A percentile compares a stretch with the other conserved stretches of the same genome.
These are phyloP conservation scores for Fusarium begoniae DNA, from an alignment of 2,329 filamentous ascomycete species.

Conservation along the genomic window DNA sequence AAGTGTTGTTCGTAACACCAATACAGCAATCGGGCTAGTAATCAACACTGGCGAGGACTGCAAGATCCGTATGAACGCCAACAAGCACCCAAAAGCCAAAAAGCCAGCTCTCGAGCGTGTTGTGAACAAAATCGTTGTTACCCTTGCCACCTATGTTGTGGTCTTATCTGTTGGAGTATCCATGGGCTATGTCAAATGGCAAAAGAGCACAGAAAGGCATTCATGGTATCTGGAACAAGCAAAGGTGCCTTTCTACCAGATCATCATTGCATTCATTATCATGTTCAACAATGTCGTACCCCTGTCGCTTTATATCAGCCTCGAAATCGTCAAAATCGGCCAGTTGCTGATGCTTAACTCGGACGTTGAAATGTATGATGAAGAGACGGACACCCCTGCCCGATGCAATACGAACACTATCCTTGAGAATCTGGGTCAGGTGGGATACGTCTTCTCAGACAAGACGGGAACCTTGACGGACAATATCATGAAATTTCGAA, in stretches of 20 bases:
- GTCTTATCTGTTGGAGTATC: conserved; percentile 83
- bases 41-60: conserved; percentile 92
- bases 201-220: conserved; percentile 68
- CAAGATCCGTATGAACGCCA: conserved; percentile 92
- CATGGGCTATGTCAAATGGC: conserved; percentile 84
- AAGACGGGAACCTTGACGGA: conserved; percentile 96
- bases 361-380: conserved; percentile 92
- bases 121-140: conserved; percentile 83
- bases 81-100: conserved; percentile 86
- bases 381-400: conserved; percentile 83
- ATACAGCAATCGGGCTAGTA: conserved; percentile 76
- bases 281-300: conserved; percentile 98
- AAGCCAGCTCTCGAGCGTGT: conserved; percentile 79
- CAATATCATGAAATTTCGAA: conserved; percentile 95
- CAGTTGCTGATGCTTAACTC: conserved; percentile 80
- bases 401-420: conserved; percentile 94
- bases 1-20: conserved; percentile 84
- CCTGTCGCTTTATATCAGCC: conserved; percentile 86
- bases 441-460: conserved; percentile 91
- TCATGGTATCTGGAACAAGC: conserved; percentile 81
- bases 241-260: conserved; percentile 78
- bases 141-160: conserved; percentile 83
- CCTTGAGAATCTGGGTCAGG: conserved; percentile 90
- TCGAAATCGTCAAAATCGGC: conserved; percentile 86
- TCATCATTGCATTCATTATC: conserved; percentile 90